These are phyloP conservation scores for Hymenoscyphus fructigenus DNA, from an alignment of 2,329 filamentous ascomycete genomes.

Conservation along the genomic window DNA sequence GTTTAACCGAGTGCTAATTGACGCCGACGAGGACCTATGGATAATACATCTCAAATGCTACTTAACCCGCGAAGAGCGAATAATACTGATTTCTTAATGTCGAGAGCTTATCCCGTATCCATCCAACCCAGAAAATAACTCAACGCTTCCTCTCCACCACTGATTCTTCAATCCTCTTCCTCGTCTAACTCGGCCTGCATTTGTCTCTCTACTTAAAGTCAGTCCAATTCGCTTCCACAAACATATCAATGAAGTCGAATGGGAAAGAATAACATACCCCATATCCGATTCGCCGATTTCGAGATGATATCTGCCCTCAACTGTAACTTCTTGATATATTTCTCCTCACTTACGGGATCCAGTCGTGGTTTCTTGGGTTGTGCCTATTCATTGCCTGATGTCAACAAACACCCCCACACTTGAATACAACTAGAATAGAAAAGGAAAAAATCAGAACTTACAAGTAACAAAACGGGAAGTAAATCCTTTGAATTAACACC, in stretches of 20 bases:
- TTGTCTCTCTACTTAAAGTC: slow-evolving; percentile 19
- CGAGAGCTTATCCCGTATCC: neutral
- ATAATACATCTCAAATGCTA: neutral
- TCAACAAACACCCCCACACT: slow-evolving; percentile 11
- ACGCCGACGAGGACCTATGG: too few species aligned
- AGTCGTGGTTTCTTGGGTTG: slow-evolving; percentile 64
- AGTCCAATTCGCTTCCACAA: neutral
- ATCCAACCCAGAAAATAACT: neutral
- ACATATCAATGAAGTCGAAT: neutral
- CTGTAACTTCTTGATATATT: slow-evolving; percentile 62
- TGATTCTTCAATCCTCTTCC: slow-evolving; percentile 14
- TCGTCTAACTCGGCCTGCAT: slow-evolving; percentile 27
- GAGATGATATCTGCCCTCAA: slow-evolving; percentile 68
- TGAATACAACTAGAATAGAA: neutral
- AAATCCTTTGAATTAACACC: slow-evolving; percentile 68
- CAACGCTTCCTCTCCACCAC: neutral
- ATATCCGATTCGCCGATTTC: slow-evolving; percentile 66
- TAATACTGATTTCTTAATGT: too few species aligned
- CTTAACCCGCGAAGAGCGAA: too few species aligned
- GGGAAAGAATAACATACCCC: slow-evolving; percentile 42
- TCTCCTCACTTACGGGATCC: slow-evolving; percentile 55
- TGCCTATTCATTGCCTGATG: slow-evolving; percentile 44
- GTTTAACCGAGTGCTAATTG: too few species aligned
- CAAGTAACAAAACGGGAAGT: slow-evolving; percentile 70
- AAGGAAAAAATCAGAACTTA: slow-evolving; percentile 36